phyloP scores from a whole-genome alignment of 331 rosid genomes.

The Rosa hybrid region DNA sequence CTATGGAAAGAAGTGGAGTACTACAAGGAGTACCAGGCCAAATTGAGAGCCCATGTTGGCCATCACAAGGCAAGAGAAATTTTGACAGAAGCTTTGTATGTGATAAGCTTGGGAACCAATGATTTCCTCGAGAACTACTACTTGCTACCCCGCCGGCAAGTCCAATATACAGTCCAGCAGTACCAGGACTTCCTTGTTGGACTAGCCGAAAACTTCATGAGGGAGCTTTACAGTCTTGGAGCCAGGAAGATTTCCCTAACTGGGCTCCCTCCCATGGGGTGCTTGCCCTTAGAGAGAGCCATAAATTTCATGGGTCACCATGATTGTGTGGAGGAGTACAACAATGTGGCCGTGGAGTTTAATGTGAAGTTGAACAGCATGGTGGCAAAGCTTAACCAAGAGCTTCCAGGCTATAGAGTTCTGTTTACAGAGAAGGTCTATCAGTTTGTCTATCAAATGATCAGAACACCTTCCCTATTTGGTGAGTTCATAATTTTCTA shows the following conservation, averaged over 20 bases:
- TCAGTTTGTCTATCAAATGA: conserved; percentile 36
- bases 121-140: conserved; percentile 84
- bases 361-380: conserved; percentile 50
- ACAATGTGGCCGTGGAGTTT: conserved; percentile 60
- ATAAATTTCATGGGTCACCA: conserved; percentile 38
- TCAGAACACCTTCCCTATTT: conserved; percentile 47
- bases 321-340: conserved; percentile 51
- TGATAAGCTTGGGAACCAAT: conserved; percentile 84
- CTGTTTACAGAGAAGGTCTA: conserved; percentile 36
- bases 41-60: conserved; percentile 62
- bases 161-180: conserved; percentile 44
- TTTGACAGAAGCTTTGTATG: conserved; percentile 56
- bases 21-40: conserved; percentile 69
- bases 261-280: conserved; percentile 79
- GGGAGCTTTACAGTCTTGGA: conserved; percentile 57
- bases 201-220: conserved; percentile 47
- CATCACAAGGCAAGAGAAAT: conserved; percentile 47
- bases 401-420: conserved; percentile 48
- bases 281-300: conserved; percentile 82
- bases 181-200: conserved; percentile 61
- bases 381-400: conserved; percentile 37
- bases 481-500: conserved; percentile 40
- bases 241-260: conserved; percentile 58
- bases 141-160: conserved; percentile 36
- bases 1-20: conserved; percentile 75